A percentile compares a stretch with the other conserved stretches of the same genome.
phyloP scores from a whole-genome alignment of 2,329 filamentous ascomycete genomes.

The Aureobasidium pullulans region DNA sequence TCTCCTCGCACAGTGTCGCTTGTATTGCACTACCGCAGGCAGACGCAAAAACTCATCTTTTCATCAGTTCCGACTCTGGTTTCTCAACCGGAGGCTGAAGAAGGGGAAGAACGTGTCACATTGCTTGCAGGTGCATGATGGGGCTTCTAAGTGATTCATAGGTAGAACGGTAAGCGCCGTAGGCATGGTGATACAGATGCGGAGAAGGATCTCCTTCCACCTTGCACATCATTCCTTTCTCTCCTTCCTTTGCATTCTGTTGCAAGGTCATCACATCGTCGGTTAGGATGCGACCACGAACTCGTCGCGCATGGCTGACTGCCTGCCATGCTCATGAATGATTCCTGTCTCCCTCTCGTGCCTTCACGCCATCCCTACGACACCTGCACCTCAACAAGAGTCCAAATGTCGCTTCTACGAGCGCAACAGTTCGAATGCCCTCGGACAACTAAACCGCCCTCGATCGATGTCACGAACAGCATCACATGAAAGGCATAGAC shows the following conservation, averaged over 20 bases:
- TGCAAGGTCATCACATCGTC: background rate
- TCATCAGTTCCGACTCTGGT: slow-evolving; percentile 4
- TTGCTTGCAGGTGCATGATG: background rate
- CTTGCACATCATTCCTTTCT: background rate
- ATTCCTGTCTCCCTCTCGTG: background rate
- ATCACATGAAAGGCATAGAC: background rate
- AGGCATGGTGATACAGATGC: background rate
- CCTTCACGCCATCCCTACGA: background rate
- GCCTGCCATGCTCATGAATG: background rate
- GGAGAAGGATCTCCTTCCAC: background rate
- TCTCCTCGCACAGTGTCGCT: slow-evolving; percentile 6
- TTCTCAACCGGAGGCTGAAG: slow-evolving; percentile 2
- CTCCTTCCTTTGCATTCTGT: background rate
- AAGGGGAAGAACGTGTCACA: background rate
- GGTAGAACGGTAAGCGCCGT: slow-evolving; percentile 5
- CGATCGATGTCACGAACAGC: background rate
- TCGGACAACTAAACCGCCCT: too few relatives aligned
- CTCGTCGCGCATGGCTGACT: background rate
- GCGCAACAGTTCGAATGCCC: background rate
- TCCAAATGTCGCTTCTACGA: background rate
- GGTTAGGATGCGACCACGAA: background rate
- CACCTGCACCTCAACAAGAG: too few relatives aligned
- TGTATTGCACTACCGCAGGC: slow-evolving; percentile 7
- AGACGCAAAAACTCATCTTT: slow-evolving; percentile 5
- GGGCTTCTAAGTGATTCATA: background rate